A percentile compares a stretch with the other conserved stretches of the same genome.
These are phyloP conservation scores for Elsinoe australis DNA, from an alignment of 2,329 filamentous ascomycete species.

Conservation along the genomic window DNA sequence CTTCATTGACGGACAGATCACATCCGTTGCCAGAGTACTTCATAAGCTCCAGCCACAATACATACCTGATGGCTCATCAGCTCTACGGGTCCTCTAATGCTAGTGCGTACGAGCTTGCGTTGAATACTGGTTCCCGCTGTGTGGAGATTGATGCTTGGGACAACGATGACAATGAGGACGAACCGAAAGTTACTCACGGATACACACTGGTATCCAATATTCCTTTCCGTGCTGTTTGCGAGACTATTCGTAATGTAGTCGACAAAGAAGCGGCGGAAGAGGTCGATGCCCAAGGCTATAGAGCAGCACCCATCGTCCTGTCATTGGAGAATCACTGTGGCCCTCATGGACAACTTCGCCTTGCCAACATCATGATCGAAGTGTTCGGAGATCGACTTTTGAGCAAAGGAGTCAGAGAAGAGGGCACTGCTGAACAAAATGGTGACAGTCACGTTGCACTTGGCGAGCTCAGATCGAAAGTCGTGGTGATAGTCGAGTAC, in stretches of 20 bases:
- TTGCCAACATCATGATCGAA: conserved; percentile 59
- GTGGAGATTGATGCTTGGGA: conserved; percentile 72
- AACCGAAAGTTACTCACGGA: conserved; percentile 64
- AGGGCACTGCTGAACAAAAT: conserved; percentile 50
- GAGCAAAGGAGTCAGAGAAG: conserved; percentile 49
- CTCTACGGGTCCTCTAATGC: conserved; percentile 57
- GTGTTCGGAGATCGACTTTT: conserved; percentile 55
- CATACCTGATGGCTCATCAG: conserved; percentile 63
- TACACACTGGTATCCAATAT: conserved; percentile 61
- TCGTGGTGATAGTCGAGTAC: conserved; percentile 61
- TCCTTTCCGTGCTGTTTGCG: conserved; percentile 56
- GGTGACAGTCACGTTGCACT: conserved; percentile 51
- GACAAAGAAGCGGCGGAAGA: conserved; percentile 50
- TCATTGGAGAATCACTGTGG: conserved; percentile 63
- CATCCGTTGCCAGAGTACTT: conserved; percentile 62
- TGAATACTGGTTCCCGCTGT: conserved; percentile 57
- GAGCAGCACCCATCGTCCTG: conserved; percentile 52
- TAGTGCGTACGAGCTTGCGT: conserved; percentile 54
- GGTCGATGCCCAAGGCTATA: conserved; percentile 33
- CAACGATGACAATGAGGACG: conserved; percentile 50
- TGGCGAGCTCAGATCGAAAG: conserved; percentile 53
- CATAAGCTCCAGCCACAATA: conserved; percentile 67
- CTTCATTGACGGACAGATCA: conserved; percentile 48
- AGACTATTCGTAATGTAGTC: conserved; percentile 55
- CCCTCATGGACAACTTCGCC: conserved; percentile 50